Conservation (phyloP, 495 filamentous ascomycete genomes). For the Lindgomyces ingoldianus region DNA sequence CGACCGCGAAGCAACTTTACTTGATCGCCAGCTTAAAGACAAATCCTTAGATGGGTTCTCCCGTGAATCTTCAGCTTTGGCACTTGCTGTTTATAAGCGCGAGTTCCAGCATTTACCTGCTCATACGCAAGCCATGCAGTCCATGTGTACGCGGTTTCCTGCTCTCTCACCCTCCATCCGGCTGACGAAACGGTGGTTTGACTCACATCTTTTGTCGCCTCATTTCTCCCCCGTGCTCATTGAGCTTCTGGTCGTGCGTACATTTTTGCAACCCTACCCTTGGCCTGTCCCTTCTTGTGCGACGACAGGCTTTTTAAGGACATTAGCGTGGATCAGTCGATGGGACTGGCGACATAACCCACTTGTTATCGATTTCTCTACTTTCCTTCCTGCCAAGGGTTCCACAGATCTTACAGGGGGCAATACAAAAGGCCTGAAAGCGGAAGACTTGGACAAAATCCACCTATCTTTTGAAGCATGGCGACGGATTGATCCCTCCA, state of each 20-base stretch:
- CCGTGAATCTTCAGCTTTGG: constrained; percentile 65
- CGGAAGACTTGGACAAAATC: constrained; percentile 60
- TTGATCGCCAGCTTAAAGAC: constrained; percentile 76
- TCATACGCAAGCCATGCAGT: constrained; percentile 76
- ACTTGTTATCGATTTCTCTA: constrained; percentile 72
- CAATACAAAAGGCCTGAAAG: constrained; percentile 45
- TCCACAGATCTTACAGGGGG: not conserved
- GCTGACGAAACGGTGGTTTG: constrained; percentile 89
- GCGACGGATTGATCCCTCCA: constrained; percentile 81
- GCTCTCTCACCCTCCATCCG: constrained; percentile 81
- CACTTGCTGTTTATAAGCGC: constrained; percentile 70
- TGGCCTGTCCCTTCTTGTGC: constrained; percentile 76
- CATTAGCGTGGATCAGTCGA: constrained; percentile 70
- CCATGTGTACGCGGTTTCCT: constrained; percentile 77
- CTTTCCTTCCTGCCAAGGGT: constrained; percentile 14
- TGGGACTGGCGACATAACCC: constrained; percentile 93
- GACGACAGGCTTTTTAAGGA: constrained; percentile 79
- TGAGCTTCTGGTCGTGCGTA: constrained; percentile 72
- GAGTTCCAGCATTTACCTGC: constrained; percentile 71
- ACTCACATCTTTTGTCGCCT: constrained; percentile 70
- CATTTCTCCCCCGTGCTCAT: constrained; percentile 79
- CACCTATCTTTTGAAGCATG: constrained; percentile 72
- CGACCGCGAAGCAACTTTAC: constrained; percentile 79
- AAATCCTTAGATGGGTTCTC: constrained; percentile 60
- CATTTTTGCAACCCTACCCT: constrained; percentile 80